Conservation (phyloP, 2,329 filamentous ascomycete species). For the Colletotrichum falcatum region DNA sequence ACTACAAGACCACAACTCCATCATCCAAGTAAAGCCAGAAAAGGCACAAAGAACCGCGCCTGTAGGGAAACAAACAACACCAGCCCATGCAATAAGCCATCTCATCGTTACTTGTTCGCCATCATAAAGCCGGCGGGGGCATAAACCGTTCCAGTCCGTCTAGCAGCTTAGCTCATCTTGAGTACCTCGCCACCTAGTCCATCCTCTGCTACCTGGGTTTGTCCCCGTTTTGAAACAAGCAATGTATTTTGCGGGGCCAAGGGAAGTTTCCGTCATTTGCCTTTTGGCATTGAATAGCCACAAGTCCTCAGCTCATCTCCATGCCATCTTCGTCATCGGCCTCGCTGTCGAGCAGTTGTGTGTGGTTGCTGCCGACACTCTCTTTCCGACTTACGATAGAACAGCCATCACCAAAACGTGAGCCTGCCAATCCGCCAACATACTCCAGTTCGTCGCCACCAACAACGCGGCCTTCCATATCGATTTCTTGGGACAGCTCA, state of each 20-base stretch:
- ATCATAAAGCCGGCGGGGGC: background rate
- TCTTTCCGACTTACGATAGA: constrained; percentile 62
- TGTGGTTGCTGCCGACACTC: constrained; percentile 70
- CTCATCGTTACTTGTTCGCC: constrained; percentile 18
- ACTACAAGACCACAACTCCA: constrained; percentile 28
- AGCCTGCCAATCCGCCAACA: constrained; percentile 62
- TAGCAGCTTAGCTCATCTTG: background rate
- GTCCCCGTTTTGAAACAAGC: background rate
- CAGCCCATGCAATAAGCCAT: constrained; percentile 23
- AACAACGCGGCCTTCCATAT: constrained; percentile 91
- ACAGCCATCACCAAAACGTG: constrained; percentile 58
- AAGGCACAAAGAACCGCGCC: background rate
- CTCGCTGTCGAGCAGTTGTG: constrained; percentile 68
- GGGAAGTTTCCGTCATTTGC: background rate
- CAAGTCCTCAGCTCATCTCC: constrained; percentile 60
- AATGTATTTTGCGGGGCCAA: background rate
- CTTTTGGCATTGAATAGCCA: too few species aligned
- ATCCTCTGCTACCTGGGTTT: background rate
- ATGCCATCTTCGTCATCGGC: constrained; percentile 72
- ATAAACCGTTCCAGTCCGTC: background rate
- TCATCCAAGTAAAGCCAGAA: background rate
- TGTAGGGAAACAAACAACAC: constrained; percentile 17
- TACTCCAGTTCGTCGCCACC: constrained; percentile 84
- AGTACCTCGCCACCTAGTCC: background rate
- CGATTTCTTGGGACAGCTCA: constrained; percentile 92